A percentile compares a stretch with the other conserved stretches of the same genome.
Conservation (phyloP, 2,329 filamentous ascomycete species). For the Aureobasidium sp. region DNA sequence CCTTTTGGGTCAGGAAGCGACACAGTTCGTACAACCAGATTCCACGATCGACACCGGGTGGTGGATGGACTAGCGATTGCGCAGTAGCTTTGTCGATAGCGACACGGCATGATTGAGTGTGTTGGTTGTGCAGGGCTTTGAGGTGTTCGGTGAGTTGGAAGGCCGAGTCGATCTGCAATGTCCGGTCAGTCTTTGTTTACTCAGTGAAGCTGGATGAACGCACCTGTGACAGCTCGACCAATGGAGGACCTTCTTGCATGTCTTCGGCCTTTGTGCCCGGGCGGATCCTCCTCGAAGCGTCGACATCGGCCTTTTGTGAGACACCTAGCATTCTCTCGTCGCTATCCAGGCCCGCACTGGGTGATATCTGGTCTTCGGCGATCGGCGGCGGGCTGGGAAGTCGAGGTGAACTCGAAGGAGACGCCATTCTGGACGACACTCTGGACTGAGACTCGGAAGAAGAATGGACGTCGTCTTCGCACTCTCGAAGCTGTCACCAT, state of each 20-base stretch:
- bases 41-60: constrained; percentile 72
- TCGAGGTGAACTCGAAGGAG: constrained; percentile 71
- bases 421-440: constrained; percentile 27
- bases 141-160: constrained; percentile 98
- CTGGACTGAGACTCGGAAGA: neutral
- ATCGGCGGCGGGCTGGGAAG: constrained; percentile 91
- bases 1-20: constrained; percentile 89
- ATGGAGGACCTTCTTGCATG: constrained; percentile 85
- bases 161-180: constrained; percentile 76
- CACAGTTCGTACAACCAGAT: constrained; percentile 98
- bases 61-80: constrained; percentile 67
- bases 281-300: constrained; percentile 77
- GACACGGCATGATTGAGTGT: constrained; percentile 54
- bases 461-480: neutral
- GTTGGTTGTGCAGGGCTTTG: constrained; percentile 71
- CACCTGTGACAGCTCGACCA: constrained; percentile 80
- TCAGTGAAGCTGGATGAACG: constrained; percentile 7
- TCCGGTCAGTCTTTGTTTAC: constrained; percentile 11
- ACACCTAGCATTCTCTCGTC: constrained; percentile 53
- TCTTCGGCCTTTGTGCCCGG: constrained; percentile 87
- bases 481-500: neutral
- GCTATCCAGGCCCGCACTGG: constrained; percentile 55
- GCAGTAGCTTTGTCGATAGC: constrained; percentile 74
- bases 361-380: constrained; percentile 86
- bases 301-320: constrained; percentile 51